Conservation (phyloP, 1,284 basidiomycete species). For the Stereum hirsutum region DNA sequence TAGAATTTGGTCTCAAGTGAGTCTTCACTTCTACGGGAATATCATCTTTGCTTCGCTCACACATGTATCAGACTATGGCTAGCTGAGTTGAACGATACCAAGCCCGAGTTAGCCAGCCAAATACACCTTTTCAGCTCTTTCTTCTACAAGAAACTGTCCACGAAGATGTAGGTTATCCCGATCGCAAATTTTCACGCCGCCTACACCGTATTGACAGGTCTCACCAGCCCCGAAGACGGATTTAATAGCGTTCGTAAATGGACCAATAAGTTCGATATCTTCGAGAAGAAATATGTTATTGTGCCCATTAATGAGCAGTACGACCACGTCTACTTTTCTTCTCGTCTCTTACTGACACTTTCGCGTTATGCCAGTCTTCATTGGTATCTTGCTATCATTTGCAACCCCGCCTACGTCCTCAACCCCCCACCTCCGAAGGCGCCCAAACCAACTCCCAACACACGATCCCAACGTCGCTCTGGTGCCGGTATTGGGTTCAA, state of each 20-base stretch:
- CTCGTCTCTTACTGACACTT: neutral
- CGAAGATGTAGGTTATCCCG: slow-evolving; percentile 44
- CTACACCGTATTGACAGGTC: slow-evolving; percentile 2
- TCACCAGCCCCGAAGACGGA: slow-evolving; percentile 49
- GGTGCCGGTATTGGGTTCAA: neutral
- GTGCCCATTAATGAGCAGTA: slow-evolving; percentile 97
- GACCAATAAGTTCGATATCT: slow-evolving; percentile 85
- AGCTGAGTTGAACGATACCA: slow-evolving; percentile 37
- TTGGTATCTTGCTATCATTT: slow-evolving; percentile 96
- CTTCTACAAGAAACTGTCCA: slow-evolving; percentile 92
- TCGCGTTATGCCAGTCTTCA: slow-evolving; percentile 53
- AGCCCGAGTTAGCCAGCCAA: slow-evolving; percentile 60
- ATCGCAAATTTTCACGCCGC: slow-evolving; percentile 1
- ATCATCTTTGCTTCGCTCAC: neutral
- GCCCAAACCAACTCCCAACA: slow-evolving; percentile 12
- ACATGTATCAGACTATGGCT: slow-evolving; percentile 54
- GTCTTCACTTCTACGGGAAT: slow-evolving; percentile 17
- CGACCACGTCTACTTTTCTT: slow-evolving; percentile 16
- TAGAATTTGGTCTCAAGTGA: slow-evolving; percentile 92
- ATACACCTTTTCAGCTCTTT: slow-evolving; percentile 95
- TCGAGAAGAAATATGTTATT: slow-evolving; percentile 87
- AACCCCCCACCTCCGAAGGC: slow-evolving; percentile 27
- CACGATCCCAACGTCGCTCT: too few species aligned
- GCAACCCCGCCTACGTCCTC: slow-evolving; percentile 65
- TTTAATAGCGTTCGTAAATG: slow-evolving; percentile 89